Evolutionary conservation across 495 filamentous ascomycete species (phyloP), one percentile per base, ranked within the genome.

Genomic region (Lasiosphaeriaceae sp.): DNA sequence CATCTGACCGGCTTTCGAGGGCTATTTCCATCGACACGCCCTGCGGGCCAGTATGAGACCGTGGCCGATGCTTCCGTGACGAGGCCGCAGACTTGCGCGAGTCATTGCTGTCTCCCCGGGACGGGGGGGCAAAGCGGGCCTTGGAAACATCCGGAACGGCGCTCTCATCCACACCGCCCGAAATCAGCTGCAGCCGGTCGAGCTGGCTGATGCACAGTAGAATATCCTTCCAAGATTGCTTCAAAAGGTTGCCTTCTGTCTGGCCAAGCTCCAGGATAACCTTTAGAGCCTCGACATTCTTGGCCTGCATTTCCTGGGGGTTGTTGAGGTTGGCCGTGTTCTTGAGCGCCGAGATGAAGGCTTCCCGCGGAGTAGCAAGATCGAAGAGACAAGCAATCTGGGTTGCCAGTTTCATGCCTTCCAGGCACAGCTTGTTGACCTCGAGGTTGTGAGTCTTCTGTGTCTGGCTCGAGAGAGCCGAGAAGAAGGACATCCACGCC

Each of bases 401-500:
- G 50, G 96, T 93, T 0, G 93, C 89, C 50, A 97, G 79, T 69
- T 92, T 96, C 77, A 96, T 88, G 3, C 94, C 94, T 66, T 97
- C 94, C 77, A 97, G 86, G 66, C 95, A 97, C 4, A 95, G 74
- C 65, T 84, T 87, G 66, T 97, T 92, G 19, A 90, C 89, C 63
- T 96, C 90, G 19, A 96, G 77, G 66, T 96, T 94, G 52, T 95
- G 88, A 0, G 90, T 89, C 66, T 93, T 90, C 63, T 96, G 93
- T 71, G 91, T 91, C 56, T 91, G 85, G 24, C 89, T 91, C 3
- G 94, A 96, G 23, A 97, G 79, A 0, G 90, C 90, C 11, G 91
- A 96, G 66, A 97, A 86, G 73, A 96, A 96, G 19, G 93, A 94
- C 93, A 97, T 99, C 94, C 94, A 99, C 0, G 90, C 95, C 16